phyloP scores from a whole-genome alignment of 2,329 filamentous ascomycete genomes.

The Stemphylium lycopersici region DNA sequence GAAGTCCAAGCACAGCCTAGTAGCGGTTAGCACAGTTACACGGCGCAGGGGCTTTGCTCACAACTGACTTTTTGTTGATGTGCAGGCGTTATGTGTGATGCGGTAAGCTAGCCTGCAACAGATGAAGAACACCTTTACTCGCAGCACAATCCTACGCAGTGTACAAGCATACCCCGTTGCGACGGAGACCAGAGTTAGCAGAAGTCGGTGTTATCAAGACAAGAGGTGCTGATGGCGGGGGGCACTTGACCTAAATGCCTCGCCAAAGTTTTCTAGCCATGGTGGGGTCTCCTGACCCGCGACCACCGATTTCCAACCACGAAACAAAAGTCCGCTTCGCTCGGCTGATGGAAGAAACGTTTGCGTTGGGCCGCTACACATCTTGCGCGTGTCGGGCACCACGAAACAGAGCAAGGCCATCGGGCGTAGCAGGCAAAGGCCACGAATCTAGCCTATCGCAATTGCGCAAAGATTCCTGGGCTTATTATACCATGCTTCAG shows the following conservation, averaged over 20 bases:
- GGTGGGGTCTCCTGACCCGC: background rate
- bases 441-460: background rate
- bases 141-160: too few species aligned
- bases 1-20: too few species aligned
- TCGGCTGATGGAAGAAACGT: background rate
- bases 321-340: background rate
- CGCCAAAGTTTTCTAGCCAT: background rate
- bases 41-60: too few species aligned
- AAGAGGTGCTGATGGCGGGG: background rate
- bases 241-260: background rate
- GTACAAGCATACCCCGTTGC: too few species aligned
- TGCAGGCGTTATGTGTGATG: too few species aligned
- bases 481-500: background rate
- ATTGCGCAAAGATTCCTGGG: background rate
- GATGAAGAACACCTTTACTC: too few species aligned
- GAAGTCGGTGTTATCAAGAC: too few species aligned
- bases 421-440: background rate
- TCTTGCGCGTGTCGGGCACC: background rate
- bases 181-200: too few species aligned
- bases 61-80: too few species aligned
- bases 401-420: slow-evolving; percentile 1
- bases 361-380: background rate
- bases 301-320: background rate
- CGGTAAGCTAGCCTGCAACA: too few species aligned
- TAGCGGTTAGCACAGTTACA: too few species aligned